Evolutionary conservation across 805 yeast species (phyloP).

Genomic region (Starmerella bombi): DNA sequence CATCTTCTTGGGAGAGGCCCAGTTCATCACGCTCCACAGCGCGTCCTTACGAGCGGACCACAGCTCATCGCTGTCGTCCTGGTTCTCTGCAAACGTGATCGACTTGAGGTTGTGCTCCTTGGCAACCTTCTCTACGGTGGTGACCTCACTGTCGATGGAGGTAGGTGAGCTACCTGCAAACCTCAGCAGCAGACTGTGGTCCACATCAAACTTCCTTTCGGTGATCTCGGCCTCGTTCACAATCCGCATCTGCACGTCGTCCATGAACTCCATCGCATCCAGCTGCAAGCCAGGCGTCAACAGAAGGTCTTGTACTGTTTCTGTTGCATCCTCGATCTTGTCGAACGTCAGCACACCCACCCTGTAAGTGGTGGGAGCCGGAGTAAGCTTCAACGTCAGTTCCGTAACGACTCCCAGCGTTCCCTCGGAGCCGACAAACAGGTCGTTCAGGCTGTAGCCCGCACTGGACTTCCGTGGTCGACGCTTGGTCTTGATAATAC

Average conservation of each 20-base stretch:
- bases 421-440: constrained; percentile 76
- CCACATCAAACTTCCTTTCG: constrained; percentile 44
- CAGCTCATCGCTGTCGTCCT: constrained; percentile 55
- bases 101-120: constrained; percentile 33
- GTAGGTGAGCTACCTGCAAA: constrained; percentile 28
- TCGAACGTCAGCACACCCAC: constrained; percentile 55
- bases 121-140: constrained; percentile 28
- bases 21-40: constrained; percentile 54
- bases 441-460: constrained; percentile 68
- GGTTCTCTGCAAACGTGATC: constrained; percentile 51
- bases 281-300: constrained; percentile 50
- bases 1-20: constrained; percentile 50
- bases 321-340: constrained; percentile 8
- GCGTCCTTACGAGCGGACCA: constrained; percentile 79
- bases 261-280: constrained; percentile 68
- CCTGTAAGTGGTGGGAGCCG: constrained; percentile 32
- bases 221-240: constrained; percentile 53
- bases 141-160: constrained; percentile 41
- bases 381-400: constrained; percentile 35
- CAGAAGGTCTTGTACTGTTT: constrained; percentile 40
- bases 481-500: constrained; percentile 58
- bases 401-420: constrained; percentile 46
- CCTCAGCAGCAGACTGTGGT: constrained; percentile 59
- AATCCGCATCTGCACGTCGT: constrained; percentile 56
- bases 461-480: constrained; percentile 73